Evolutionary conservation across 148 eudicot genomes (phyloP).

Genomic region (Rhododendron vialii): DNA sequence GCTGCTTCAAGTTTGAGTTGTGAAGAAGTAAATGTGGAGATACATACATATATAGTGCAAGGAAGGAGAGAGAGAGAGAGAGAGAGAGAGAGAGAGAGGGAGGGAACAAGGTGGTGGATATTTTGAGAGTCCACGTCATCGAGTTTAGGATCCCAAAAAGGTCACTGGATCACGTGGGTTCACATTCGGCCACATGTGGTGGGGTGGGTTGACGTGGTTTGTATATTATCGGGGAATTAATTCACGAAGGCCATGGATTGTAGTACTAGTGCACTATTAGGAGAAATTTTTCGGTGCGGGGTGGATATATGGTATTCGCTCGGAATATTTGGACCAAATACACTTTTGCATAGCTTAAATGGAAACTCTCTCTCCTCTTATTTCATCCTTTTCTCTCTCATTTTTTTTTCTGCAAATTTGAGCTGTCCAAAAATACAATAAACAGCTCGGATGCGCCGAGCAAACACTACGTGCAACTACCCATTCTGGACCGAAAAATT

Average conservation of each 20-base stretch:
- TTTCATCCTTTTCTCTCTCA: fast-evolving
- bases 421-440: no score
- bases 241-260: no score
- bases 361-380: no score
- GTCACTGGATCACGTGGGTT: constrained; percentile 9
- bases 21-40: neutral
- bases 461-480: no score
- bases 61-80: neutral
- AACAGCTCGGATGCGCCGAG: fast-evolving
- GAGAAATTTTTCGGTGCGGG: no score
- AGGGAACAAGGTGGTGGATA: neutral
- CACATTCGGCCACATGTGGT: neutral
- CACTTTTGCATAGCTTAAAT: fast-evolving
- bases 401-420: fast-evolving
- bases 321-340: fast-evolving
- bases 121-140: constrained; percentile 14
- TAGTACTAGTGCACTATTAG: no score
- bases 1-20: neutral
- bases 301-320: no score
- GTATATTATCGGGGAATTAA: neutral
- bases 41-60: neutral
- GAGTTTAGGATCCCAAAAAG: neutral
- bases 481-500: no score
- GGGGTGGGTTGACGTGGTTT: neutral
- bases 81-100: no score